phyloP scores from a whole-genome alignment of 1,284 basidiomycete species.

The Fistulina hepatica region DNA sequence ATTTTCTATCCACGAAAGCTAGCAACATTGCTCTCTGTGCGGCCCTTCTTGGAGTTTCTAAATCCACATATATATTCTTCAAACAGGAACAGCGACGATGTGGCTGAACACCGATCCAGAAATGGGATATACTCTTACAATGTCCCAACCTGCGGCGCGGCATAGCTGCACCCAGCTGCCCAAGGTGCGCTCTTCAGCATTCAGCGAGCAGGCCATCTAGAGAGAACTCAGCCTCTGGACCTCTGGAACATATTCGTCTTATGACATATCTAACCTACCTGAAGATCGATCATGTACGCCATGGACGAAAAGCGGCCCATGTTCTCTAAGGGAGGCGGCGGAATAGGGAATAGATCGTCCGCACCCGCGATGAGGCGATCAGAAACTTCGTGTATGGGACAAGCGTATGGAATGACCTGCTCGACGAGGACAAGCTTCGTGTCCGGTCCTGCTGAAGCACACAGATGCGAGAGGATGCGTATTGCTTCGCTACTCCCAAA shows the following conservation, averaged over 20 bases:
- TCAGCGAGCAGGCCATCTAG: conserved; percentile 7
- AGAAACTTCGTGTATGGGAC: conserved; percentile 2
- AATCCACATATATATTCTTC: too few species aligned
- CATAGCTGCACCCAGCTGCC: conserved; percentile 10
- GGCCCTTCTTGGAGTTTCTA: too few species aligned
- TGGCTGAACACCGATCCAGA: conserved; percentile 12
- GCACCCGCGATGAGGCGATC: conserved; percentile 9
- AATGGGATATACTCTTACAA: conserved; percentile 11
- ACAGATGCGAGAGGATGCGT: conserved; percentile 19
- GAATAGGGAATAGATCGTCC: conserved; percentile 7
- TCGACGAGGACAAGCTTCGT: conserved; percentile 23
- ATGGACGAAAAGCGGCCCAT: conserved; percentile 12
- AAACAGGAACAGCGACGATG: conserved; percentile 12
- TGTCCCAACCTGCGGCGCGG: conserved; percentile 13
- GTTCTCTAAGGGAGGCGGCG: conserved; percentile 15
- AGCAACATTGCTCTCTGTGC: too few species aligned
- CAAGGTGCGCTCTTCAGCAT: conserved; percentile 13
- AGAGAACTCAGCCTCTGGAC: neutral
- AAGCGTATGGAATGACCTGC: conserved; percentile 12
- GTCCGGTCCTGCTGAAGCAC: conserved; percentile 14
- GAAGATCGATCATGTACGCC: conserved; percentile 12
- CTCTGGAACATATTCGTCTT: neutral
- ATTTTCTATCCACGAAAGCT: too few species aligned
- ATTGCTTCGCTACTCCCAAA: conserved; percentile 17
- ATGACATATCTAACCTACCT: conserved; percentile 7